Evolutionary conservation across 805 yeast genomes (phyloP), one percentile per base, ranked within the genome.

Genomic region (Candida qinlingensis): DNA sequence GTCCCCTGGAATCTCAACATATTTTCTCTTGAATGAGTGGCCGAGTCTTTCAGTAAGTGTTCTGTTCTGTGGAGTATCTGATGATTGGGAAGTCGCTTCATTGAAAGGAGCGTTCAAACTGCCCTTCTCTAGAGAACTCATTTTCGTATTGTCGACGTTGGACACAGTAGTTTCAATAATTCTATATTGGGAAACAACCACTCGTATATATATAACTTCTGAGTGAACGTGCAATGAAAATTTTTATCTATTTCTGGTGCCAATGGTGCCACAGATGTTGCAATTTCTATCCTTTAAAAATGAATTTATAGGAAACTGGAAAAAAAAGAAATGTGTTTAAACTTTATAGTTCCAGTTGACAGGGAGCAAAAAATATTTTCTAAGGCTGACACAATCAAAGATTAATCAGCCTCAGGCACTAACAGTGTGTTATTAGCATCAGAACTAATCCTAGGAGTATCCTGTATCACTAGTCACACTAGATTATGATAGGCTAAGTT

Each of bases 11-110:
- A 54, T 45, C 4, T 12, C 39, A 6, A 55, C 57, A 3, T 50
- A 49, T 30, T 51, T 54, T 39, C 63, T 55, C 8, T 54, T 56
- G 47, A 62, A 62, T 1, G 63, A 56, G 42, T 61, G 57, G 4
- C 28, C 45, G 1, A 51, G 4, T 31, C 44, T 39, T 26, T 19
- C 19, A 19, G 19, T 19, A 19, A 19, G 19, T 3, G 19, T 19
- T 19, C 19, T 34, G 42, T 25, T 13, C 28, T 11, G 28, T 25
- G 26, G 41, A 30, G n/a, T 27, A 33, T 9, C 28, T 26, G 19
- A 19, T 19, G 19, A 19, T 19, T 19, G 19, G 19, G 19, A 19
- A 19, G 19, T 19, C 19, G 19, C 30, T 25, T 44, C 44, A 8
- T 27, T 10, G 13, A 27, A 13, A 42, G 39, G 28, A 19, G 27